These are phyloP conservation scores for Orbilia ellipsospora DNA, from an alignment of 2,329 filamentous ascomycete genomes.

Conservation along the genomic window DNA sequence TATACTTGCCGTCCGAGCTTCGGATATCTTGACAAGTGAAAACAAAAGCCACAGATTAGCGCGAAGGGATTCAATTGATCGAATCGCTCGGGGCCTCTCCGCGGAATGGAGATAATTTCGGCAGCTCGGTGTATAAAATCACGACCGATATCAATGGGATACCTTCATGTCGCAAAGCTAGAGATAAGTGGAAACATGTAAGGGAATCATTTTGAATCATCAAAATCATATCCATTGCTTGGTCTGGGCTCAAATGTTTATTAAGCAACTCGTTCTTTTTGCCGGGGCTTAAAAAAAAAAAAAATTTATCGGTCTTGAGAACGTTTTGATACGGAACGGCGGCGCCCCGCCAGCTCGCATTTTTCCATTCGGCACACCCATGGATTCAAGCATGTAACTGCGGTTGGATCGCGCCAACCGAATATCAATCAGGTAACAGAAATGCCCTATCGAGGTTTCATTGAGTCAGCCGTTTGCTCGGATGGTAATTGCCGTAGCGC, in stretches of 20 bases:
- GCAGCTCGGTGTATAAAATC: slow-evolving; percentile 1
- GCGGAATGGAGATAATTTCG: slow-evolving; percentile 8
- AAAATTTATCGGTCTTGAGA: neutral
- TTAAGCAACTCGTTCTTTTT: slow-evolving; percentile 37
- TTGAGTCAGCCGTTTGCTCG: slow-evolving; percentile 11
- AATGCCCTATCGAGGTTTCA: slow-evolving; percentile 19
- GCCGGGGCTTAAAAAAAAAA: neutral
- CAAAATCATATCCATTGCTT: neutral
- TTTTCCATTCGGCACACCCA: neutral
- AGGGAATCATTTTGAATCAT: too few relatives aligned
- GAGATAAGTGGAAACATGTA: too few relatives aligned
- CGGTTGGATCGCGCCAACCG: neutral
- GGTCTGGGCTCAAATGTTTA: slow-evolving; percentile 13
- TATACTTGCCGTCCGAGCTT: slow-evolving; percentile 44
- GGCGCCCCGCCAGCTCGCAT: slow-evolving; percentile 3
- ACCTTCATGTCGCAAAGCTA: too few relatives aligned
- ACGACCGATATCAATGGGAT: too few relatives aligned
- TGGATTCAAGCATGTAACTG: neutral
- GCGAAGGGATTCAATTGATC: slow-evolving; percentile 16
- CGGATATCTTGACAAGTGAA: slow-evolving; percentile 23
- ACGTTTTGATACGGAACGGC: neutral
- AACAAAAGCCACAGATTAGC: slow-evolving; percentile 9
- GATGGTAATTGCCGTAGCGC: slow-evolving; percentile 29
- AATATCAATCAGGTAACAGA: slow-evolving; percentile 43
- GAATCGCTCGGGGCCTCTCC: slow-evolving; percentile 19